Conservation (phyloP, 75 land plant species). For the Pinus taeda region DNA sequence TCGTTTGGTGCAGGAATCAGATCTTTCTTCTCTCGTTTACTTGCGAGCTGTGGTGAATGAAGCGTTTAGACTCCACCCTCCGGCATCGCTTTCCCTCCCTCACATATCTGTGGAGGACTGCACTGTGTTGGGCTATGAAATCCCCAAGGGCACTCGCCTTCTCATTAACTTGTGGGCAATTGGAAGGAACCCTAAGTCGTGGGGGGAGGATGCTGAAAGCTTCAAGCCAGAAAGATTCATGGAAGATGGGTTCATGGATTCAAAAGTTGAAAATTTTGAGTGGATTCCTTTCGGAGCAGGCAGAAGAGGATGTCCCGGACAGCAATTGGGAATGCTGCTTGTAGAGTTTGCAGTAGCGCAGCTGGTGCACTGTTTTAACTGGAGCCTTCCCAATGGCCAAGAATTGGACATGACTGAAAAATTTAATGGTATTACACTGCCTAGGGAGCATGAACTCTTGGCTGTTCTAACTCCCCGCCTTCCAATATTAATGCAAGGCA, state of each 20-base stretch:
- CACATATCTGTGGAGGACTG: neutral
- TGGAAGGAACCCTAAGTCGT: neutral
- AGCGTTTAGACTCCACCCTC: slow-evolving; percentile 10
- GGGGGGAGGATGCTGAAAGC: neutral
- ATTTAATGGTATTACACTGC: neutral
- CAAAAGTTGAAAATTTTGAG: neutral
- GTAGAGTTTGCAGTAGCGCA: neutral
- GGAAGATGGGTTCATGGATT: neutral
- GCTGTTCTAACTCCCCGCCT: neutral
- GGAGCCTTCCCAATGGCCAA: neutral
- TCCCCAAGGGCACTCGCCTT: neutral
- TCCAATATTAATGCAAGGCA: too few species aligned
- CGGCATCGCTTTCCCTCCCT: neutral
- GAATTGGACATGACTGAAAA: neutral
- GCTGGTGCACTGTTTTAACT: slow-evolving; percentile 8
- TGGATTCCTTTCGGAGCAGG: slow-evolving; percentile 10
- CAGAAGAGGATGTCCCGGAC: slow-evolving; percentile 1
- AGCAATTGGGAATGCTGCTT: neutral
- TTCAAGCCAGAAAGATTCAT: slow-evolving; percentile 9
- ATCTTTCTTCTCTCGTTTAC: neutral
- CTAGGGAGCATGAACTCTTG: neutral
- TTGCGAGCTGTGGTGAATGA: slow-evolving; percentile 14
- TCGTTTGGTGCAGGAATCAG: neutral
- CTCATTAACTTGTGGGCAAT: neutral
- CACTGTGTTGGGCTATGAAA: neutral